Base-by-base conservation (phyloP, 345 rosid species). In the Brassica cretica region DNA sequence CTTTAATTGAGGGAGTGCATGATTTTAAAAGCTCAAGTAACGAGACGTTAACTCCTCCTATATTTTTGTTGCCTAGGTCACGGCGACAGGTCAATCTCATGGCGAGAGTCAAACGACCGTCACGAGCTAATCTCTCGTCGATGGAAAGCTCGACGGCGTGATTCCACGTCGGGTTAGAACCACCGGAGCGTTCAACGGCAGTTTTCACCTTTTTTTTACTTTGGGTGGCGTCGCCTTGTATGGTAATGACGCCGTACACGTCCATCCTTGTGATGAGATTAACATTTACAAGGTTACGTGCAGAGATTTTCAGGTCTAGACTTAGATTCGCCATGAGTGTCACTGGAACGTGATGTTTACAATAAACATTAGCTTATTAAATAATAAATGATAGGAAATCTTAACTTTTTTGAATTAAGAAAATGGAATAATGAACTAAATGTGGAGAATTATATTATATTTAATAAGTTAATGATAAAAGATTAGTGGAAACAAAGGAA, bases 251-350 rank as follows among this genome's bases (percentile, higher is more conserved):
- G 39, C 81, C 86, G 82, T 84, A 93, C 5, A 86, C 95, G 53
- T 88, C 86, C 97, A 89, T 93, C 70, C 87, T 93, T 56, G 88
- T 65, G 68, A 93, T 10, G 44, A 86, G 74, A 61, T 91, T 91
- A 39, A 89, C 93, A 35, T 89, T 80, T 39, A 85, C 58, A 61
- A 93, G 86, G 70, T 79, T 84, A 37, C 76, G 84, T 24, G 91
- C 97, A 1, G 89, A 88, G 73, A 66, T 70, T 5, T 81, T 90
- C 68, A 93, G 79, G 5, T 93, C 90, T 29, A 93, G 73, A 46
- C 75, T 67, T 4, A 82, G 83, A 55, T 71, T 72, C 19, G 78
- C 87, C 97, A 90, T 93, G 0, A 25, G 19, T 33, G 49, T n/a
- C 55, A 58, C 35, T 32, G n/a, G 6, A 49, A 68, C 2, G 24